Evolutionary conservation across 352 stramenopile species (phyloP).

Genomic region (Phytophthora melonis): DNA sequence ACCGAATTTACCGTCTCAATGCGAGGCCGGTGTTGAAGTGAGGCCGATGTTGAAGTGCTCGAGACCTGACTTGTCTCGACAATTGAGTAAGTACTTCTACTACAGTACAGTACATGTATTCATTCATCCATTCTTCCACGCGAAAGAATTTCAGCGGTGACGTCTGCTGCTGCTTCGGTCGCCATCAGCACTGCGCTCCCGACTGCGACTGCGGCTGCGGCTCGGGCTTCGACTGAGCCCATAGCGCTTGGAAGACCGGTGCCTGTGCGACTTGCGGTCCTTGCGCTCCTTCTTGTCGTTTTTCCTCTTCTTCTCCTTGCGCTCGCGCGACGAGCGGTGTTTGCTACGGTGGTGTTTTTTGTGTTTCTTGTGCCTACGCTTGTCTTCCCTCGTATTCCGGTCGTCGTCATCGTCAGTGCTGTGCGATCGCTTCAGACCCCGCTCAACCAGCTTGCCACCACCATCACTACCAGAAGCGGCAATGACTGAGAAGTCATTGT

Average conservation of each 20-base stretch:
- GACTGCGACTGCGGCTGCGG: slow-evolving; percentile 29
- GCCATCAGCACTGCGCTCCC: slow-evolving; percentile 12
- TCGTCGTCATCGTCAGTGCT: slow-evolving; percentile 8
- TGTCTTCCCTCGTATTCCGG: slow-evolving; percentile 33
- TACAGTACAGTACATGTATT: too few relatives aligned
- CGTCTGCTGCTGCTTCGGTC: slow-evolving; percentile 27
- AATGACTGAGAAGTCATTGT: not conserved
- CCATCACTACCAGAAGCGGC: not conserved
- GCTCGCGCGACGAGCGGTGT: slow-evolving; percentile 38
- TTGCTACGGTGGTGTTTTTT: slow-evolving; percentile 41
- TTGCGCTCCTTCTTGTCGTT: slow-evolving; percentile 40
- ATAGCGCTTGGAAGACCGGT: slow-evolving; percentile 33
- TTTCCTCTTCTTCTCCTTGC: slow-evolving; percentile 35
- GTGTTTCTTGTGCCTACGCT: slow-evolving; percentile 44
- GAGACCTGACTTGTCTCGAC: too few relatives aligned
- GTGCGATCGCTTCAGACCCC: slow-evolving; percentile 20
- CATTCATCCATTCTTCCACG: not conserved
- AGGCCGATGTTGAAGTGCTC: not conserved
- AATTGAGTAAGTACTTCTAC: too few relatives aligned
- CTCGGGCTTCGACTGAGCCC: slow-evolving; percentile 38
- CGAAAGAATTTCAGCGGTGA: slow-evolving; percentile 16
- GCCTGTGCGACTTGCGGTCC: slow-evolving; percentile 42
- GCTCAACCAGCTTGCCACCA: slow-evolving; percentile 6
- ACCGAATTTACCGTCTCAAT: not conserved
- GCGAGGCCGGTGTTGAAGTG: not conserved